These are phyloP conservation scores for Acidiella bohemica DNA, from an alignment of 495 filamentous ascomycete species.

Conservation along the genomic window DNA sequence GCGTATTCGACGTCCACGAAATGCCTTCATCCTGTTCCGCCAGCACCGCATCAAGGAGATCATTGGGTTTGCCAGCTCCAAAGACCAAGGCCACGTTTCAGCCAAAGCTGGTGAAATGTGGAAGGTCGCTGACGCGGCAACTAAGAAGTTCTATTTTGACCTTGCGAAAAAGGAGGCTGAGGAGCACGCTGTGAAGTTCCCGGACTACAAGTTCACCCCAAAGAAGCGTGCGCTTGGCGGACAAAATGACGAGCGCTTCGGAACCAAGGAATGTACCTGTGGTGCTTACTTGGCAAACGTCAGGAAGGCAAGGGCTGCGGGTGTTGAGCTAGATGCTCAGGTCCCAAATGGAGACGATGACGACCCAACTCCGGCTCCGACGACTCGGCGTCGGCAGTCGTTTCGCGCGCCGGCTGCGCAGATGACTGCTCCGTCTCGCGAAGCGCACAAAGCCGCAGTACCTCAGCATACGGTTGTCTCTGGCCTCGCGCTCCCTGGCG, in stretches of 20 bases:
- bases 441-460: too few species aligned
- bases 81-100: neutral
- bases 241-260: neutral
- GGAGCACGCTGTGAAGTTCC: neutral
- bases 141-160: neutral
- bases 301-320: neutral
- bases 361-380: neutral
- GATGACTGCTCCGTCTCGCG: too few species aligned
- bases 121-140: neutral
- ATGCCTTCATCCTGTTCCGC: neutral
- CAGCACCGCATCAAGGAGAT: neutral
- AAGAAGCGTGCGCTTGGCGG: neutral
- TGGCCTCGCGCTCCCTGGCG: neutral
- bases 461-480: too few species aligned
- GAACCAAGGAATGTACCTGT: neutral
- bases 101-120: neutral
- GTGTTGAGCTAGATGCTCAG: neutral
- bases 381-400: too few species aligned
- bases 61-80: neutral
- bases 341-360: neutral
- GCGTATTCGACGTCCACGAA: neutral
- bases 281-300: neutral
- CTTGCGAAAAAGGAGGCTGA: neutral
- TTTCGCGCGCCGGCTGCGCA: too few species aligned
- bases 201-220: neutral